Evolutionary conservation across 2,329 filamentous ascomycete species (phyloP).

Genomic region (Arthrobotrys entomopaga): DNA sequence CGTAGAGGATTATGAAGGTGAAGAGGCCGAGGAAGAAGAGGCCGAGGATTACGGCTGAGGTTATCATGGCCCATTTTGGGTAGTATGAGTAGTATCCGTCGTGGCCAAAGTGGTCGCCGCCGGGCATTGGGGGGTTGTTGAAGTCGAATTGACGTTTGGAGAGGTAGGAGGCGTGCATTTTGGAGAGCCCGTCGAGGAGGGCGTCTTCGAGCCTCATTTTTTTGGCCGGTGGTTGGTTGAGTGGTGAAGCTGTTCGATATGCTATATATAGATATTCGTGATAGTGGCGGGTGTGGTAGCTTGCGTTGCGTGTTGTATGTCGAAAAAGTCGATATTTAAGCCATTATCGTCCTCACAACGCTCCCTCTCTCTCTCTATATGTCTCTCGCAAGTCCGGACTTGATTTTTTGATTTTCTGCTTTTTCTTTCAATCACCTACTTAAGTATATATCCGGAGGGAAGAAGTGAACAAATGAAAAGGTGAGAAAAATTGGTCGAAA

Average conservation of each 20-base stretch:
- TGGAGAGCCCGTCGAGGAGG: constrained; percentile 26
- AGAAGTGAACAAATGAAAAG: constrained; percentile 13
- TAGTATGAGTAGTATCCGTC: constrained; percentile 17
- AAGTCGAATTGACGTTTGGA: constrained; percentile 38
- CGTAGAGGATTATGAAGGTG: constrained; percentile 27
- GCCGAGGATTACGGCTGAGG: constrained; percentile 13
- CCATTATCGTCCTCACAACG: background rate
- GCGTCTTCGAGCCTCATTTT: constrained; percentile 20
- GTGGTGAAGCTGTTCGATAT: too few relatives aligned
- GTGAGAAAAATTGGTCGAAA: constrained; percentile 6
- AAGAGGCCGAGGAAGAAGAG: constrained; percentile 23
- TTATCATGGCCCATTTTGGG: constrained; percentile 50
- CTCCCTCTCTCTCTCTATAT: background rate
- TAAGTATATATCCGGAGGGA: background rate
- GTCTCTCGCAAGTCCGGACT: too few relatives aligned
- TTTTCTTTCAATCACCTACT: constrained; percentile 21
- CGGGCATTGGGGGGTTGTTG: constrained; percentile 31
- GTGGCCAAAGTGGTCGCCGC: constrained; percentile 49
- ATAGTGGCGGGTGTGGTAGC: constrained; percentile 9
- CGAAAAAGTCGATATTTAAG: constrained; percentile 12
- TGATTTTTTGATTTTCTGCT: constrained; percentile 29
- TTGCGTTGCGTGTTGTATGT: constrained; percentile 24
- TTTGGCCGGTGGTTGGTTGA: background rate
- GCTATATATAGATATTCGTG: constrained; percentile 5
- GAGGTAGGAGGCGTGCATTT: constrained; percentile 26